Evolutionary conservation across 768 basidiomycete species (phyloP), one percentile per base, ranked within the genome.

Genomic region (Tricholoma matsutake): DNA sequence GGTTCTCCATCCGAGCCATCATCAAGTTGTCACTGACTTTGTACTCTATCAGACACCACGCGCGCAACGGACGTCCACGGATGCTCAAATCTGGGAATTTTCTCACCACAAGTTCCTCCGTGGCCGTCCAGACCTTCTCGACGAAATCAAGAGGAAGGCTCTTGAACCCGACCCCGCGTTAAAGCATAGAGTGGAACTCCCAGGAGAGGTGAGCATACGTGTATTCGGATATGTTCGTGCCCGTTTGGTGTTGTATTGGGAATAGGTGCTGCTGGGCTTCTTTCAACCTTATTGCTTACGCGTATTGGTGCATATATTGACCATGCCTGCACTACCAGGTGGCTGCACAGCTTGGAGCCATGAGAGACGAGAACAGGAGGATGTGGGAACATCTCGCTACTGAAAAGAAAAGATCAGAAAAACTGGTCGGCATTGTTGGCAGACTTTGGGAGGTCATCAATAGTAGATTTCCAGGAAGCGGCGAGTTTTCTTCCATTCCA

Each of bases 31-130:
- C 54, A 14, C 34, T 43, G 18, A 22, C 28, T 39, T 32, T 28
- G 0, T 32, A 2, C 29, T 53, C 8, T 4, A 3, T 34, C 72
- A 91, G 85, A 91, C 91, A 4, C 91, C 91, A 25, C 88, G 92
- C 53, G 88, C 91, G 5, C 89, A 92, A 69, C 85, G 91, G 64
- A 89, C 90, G 0, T 88, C 91, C 11, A 82, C 87, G 11, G 87
- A 91, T 68, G 86, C 88, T 35, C 91, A 94, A 73, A 89, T 86
- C 3, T 93, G 91, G 91, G 92, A 94, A 71, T 94, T 95, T 72
- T 90, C 88, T 4, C 92, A 95, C 71, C 86, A 86, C 73, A 91
- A 92, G 68, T 94, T 94, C 73, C 78, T 92, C 20, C 88, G 90
- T 45, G 92, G 85, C 0, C 84, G 90, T 9, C 86, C 88, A 25